These are phyloP conservation scores for Moricandia moricandioides DNA, from an alignment of 345 rosid species.

Conservation along the genomic window DNA sequence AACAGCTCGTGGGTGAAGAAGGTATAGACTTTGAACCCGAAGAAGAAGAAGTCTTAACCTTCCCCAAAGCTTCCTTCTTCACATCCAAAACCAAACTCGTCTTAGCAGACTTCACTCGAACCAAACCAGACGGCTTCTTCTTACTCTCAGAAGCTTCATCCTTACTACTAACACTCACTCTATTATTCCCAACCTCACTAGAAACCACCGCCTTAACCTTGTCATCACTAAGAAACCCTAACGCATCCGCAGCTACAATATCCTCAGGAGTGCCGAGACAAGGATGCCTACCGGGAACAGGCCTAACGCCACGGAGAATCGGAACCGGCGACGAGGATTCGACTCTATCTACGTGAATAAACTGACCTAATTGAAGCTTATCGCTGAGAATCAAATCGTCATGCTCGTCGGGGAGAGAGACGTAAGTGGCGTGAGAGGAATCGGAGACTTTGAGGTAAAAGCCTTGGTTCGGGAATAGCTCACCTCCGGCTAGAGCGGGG, in stretches of 20 bases:
- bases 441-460: slow-evolving; percentile 96
- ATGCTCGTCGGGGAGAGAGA: slow-evolving; percentile 91
- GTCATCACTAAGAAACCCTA: slow-evolving; percentile 58
- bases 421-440: slow-evolving; percentile 96
- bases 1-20: slow-evolving; percentile 85
- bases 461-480: slow-evolving; percentile 85
- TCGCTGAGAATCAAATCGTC: slow-evolving; percentile 93
- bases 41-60: slow-evolving; percentile 43
- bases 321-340: slow-evolving; percentile 95
- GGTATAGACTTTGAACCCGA: slow-evolving; percentile 67
- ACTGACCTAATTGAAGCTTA: slow-evolving; percentile 92
- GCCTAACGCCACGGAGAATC: slow-evolving; percentile 85
- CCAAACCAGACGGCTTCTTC: slow-evolving; percentile 33
- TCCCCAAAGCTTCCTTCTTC: slow-evolving; percentile 56
- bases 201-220: slow-evolving; percentile 43
- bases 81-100: slow-evolving; percentile 48
- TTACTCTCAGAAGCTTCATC: slow-evolving; percentile 43
- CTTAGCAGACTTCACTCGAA: slow-evolving; percentile 60
- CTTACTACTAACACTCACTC: slow-evolving; percentile 46
- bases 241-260: slow-evolving; percentile 78
- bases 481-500: slow-evolving; percentile 96
- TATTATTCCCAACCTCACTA: slow-evolving; percentile 56
- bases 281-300: slow-evolving; percentile 92
- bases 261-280: slow-evolving; percentile 97
- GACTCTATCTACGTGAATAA: slow-evolving; percentile 89